Percentiles rank a stretch among this genome's conserved stretches.
Conservation (phyloP, 208 protist genomes). For the Leishmania turanica region DNA sequence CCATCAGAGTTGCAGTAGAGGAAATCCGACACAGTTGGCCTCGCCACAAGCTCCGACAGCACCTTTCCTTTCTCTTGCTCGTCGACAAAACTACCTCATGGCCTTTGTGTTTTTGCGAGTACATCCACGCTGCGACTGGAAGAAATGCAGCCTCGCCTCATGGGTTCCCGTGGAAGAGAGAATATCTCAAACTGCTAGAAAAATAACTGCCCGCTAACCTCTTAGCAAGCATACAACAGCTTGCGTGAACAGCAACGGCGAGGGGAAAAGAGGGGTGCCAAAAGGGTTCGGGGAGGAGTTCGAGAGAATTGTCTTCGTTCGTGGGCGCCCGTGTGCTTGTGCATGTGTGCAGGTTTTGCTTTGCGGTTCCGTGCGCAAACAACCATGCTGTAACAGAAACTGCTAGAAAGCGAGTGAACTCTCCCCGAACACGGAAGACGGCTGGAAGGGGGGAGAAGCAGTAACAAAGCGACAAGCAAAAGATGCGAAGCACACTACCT, state of each 20-base stretch:
- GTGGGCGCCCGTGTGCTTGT: neutral
- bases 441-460: neutral
- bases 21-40: neutral
- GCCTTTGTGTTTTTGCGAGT: neutral
- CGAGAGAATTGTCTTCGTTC: neutral
- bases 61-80: neutral
- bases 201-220: neutral
- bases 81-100: neutral
- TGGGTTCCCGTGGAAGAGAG: neutral
- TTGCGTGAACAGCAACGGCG: neutral
- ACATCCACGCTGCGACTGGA: neutral
- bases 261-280: neutral
- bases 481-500: neutral
- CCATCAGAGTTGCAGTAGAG: neutral
- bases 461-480: conserved; percentile 3
- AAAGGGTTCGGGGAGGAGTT: neutral
- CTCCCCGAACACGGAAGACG: neutral
- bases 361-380: neutral
- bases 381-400: conserved; percentile 8
- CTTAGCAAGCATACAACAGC: neutral
- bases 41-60: neutral
- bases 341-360: neutral
- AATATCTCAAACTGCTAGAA: neutral
- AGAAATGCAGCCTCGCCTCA: neutral
- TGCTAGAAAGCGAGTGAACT: conserved; percentile 14